These are phyloP conservation scores for Phytomonas francai DNA, from an alignment of 208 protist species.

Conservation along the genomic window DNA sequence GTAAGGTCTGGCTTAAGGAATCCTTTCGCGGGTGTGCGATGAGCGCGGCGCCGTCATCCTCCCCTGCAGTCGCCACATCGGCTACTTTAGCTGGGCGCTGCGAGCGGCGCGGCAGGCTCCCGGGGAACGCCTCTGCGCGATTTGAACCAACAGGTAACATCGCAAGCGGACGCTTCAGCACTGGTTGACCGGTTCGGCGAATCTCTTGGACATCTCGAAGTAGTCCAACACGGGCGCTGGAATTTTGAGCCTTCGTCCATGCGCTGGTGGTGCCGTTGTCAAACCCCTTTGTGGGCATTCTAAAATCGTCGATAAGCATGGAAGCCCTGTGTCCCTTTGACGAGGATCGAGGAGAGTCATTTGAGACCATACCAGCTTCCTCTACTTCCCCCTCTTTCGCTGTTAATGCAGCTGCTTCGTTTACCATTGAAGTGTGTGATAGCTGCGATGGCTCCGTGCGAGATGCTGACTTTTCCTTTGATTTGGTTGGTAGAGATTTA, in stretches of 20 bases:
- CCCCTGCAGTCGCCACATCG: neutral
- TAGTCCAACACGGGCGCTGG: neutral
- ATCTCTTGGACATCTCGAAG: neutral
- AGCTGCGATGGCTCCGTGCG: neutral
- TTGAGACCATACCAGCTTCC: neutral
- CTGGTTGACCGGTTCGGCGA: neutral
- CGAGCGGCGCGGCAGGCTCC: neutral
- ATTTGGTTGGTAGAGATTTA: neutral
- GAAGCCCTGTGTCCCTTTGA: neutral
- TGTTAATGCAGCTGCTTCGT: neutral
- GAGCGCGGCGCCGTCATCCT: no score
- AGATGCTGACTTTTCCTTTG: neutral
- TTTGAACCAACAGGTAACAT: neutral
- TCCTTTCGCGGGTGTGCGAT: no score
- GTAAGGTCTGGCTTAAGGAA: neutral
- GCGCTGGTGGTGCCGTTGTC: neutral
- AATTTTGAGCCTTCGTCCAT: neutral
- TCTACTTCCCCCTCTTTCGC: neutral
- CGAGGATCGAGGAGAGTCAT: neutral
- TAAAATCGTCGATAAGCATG: neutral
- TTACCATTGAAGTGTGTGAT: neutral
- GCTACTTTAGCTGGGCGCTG: neutral
- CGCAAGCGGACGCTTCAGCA: neutral
- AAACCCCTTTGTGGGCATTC: neutral
- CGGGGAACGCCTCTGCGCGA: neutral